Evolutionary conservation across 352 stramenopile genomes (phyloP), one percentile per base, ranked within the genome.

Genomic region (Phytophthora podocarpi): DNA sequence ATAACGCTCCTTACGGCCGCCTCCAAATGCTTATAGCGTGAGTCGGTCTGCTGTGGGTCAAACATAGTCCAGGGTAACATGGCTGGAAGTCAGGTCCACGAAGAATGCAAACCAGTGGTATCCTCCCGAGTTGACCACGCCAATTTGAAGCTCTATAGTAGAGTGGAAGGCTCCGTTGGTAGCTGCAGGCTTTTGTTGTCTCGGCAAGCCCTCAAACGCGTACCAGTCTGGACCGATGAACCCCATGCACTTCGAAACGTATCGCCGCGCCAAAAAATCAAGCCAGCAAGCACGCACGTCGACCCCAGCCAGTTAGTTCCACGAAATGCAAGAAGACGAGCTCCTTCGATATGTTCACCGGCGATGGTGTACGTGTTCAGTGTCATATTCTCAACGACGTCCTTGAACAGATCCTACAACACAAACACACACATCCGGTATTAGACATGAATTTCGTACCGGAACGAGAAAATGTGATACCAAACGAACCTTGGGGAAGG

Each of bases 171-270:
- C 54, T 30, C 54, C 45, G 5, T 58, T 28, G 1, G 15, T 55
- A 6, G 36, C 27, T 0, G 46, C 45, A 5, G 15, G 13, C 13
- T 47, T 26, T 20, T 23, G 15, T 10, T 47, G 55, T 10, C n/a
- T 43, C 9, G 18, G 2, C 1, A 51, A 7, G 8, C 47, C 45
- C 5, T 24, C 4, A 28, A 40, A 64, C 2, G 26, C 5, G 23
- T 51, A 64, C 55, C 35, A 56, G 23, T 63, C 54, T 7, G 55
- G 45, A 18, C n/a, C 27, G 23, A 63, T 47, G 15, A 57, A 31
- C 0, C 45, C 36, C 18, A 62, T 18, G 20, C 11, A 40, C 3
- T 54, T 13, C 6, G 4, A 13, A n/a, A 48, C 18, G 26, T 48
- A 54, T 32, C n/a, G 20, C 2, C 20, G 32, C 27, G 15, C 18